A percentile compares a stretch with the other conserved stretches of the same genome.
phyloP scores from a whole-genome alignment of 371 early-diverging fungal species.

The Gilbertella persicaria region DNA sequence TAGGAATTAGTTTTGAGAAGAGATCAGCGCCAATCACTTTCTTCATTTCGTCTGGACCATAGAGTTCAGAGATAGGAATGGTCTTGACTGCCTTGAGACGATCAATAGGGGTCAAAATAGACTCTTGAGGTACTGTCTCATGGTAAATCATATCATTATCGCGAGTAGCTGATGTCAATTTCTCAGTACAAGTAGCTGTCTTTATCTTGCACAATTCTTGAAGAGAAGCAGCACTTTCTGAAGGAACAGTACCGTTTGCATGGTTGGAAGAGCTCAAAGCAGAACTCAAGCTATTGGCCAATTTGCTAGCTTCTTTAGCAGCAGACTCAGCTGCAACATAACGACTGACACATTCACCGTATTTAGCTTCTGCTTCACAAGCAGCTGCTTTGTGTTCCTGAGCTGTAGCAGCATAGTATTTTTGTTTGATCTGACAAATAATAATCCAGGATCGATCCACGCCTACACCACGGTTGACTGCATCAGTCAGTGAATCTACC shows the following conservation, averaged over 20 bases:
- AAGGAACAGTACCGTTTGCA: conserved; percentile 40
- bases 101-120: conserved; percentile 79
- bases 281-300: conserved; percentile 65
- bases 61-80: conserved; percentile 76
- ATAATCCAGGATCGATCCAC: conserved; percentile 69
- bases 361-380: conserved; percentile 74
- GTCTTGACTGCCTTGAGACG: conserved; percentile 78
- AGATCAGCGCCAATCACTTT: conserved; percentile 83
- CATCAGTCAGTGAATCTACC: conserved; percentile 67
- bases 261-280: conserved; percentile 46
- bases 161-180: conserved; percentile 58
- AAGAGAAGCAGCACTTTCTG: conserved; percentile 64
- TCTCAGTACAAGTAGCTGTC: conserved; percentile 62
- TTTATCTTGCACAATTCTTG: conserved; percentile 66
- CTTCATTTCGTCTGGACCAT: conserved; percentile 66
- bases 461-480: conserved; percentile 50
- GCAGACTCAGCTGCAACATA: conserved; percentile 74
- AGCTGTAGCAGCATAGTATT: conserved; percentile 82
- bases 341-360: conserved; percentile 86
- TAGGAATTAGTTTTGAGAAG: conserved; percentile 85
- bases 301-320: conserved; percentile 83
- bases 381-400: conserved; percentile 82
- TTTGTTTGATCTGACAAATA: conserved; percentile 80
- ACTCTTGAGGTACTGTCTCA: conserved; percentile 80
- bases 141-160: conserved; percentile 98